Evolutionary conservation across 257 asterid species (phyloP), one percentile per base, ranked within the genome.

Genomic region (Solanum peruvianum): DNA sequence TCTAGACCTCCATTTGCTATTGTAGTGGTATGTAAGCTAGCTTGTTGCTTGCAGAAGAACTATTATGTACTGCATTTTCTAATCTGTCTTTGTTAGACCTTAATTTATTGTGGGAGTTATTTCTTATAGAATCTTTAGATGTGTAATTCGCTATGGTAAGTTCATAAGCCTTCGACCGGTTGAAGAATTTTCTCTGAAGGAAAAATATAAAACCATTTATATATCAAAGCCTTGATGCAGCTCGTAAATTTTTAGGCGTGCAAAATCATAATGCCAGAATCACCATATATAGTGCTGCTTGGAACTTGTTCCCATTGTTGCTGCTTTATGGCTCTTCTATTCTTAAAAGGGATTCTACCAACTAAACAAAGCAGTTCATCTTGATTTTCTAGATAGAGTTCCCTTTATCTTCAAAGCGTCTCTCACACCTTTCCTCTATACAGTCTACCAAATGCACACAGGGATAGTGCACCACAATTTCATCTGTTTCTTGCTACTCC

Each of bases 1-100:
- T 95, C 99, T 89, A 94, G 98, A 82, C 98, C 99, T 6, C 98
- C 98, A 69, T 96, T 96, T 89, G 98, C 98, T 88, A 88, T 96
- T 42, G 95, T 96, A 16, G 99, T 96, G 98, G 99, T 96, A 94
- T 39, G 82, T 89, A 67, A 31, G 49, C 75, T 58, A 62, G 31
- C 86, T 77, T 87, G 83, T 88, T 71, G 15, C 78, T 77, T 64
- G 44, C 69, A 49, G 18, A 18, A 47, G 31, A 69, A 39, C 85
- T 33, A 42, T 75, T 77, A 73, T 67, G 20, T 81, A 49, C 45
- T 29, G 21, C 69, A 49, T 81, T 81, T 81, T 81, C 69, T 29
- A 81, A 81, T 49, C 37, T 49, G 44, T 18, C 45, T 81, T 81
- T 81, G 67, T 49, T 78, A 18, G 21, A 81, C 45, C 45, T 29